Evolutionary conservation across 2,329 filamentous ascomycete genomes (phyloP), one percentile per base, ranked within the genome.

Genomic region (Fusarium abutilonis): DNA sequence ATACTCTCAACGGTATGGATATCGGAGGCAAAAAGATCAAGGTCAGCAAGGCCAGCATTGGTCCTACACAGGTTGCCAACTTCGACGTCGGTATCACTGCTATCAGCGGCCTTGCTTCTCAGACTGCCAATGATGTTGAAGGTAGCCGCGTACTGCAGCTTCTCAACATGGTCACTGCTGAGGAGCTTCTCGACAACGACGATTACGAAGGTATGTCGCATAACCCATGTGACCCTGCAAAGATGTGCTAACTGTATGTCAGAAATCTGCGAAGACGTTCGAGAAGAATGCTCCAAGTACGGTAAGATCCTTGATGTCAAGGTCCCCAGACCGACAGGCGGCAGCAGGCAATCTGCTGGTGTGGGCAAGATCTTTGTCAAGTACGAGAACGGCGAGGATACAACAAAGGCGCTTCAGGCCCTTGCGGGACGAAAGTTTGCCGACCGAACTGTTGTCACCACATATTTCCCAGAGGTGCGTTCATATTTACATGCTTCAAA

Each of bases 311-410:
- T 93, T 38, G 91, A 93, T n/a, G 81, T 98, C 77, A 99, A 99
- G 81, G 89, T 99, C 56, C 95, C 95, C 5, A 86, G 95, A 57
- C 94, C 95, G 2, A 87, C 86, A 19, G 91, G 91, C 68, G 92
- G 91, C 44, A 91, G 88, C 75, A 87, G 93, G 69, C 90, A 95
- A 74, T 91, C 89, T 19, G 86, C 92, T 28, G 95, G 95, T 42
- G 93, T 99, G 19, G 95, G 95, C 74, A 99, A 98, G 83, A 98
- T 99, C 68, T 99, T 89, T 74, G 89, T 99, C 80, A 98, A 97
- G 76, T 99, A 92, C 73, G 91, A 95, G 64, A 86, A 82, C 4
- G 80, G 85, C 3, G 92, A 93, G 46, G 87, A 89, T 9, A 91
- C 94, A 17, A 89, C 90, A 62, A 93, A 91, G 72, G 96, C 95